Percentiles rank a stretch among this genome's conserved stretches.
Conservation (phyloP, 768 basidiomycete genomes). For the Pholiota conissans region DNA sequence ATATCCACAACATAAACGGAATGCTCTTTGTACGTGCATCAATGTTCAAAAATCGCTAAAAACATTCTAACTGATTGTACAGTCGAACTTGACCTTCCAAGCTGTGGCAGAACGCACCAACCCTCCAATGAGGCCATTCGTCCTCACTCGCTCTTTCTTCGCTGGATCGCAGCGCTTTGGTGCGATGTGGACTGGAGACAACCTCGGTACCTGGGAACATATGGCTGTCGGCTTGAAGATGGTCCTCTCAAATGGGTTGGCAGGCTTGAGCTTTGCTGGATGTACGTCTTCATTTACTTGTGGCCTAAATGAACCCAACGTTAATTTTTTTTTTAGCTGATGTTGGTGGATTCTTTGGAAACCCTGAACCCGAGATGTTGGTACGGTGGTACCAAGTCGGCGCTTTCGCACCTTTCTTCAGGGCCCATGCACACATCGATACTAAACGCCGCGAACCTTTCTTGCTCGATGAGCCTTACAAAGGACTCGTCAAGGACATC, state of each 20-base stretch:
- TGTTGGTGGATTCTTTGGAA: constrained; percentile 98
- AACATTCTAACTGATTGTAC: constrained; percentile 3
- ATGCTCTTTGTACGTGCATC: constrained; percentile 76
- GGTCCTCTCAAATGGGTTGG: constrained; percentile 85
- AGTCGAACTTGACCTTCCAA: constrained; percentile 85
- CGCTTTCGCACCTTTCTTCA: constrained; percentile 94
- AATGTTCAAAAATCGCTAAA: neutral
- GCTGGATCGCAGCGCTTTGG: constrained; percentile 95
- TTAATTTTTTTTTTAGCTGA: no score
- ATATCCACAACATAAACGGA: constrained; percentile 96
- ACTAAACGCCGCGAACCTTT: constrained; percentile 97
- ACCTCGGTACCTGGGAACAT: constrained; percentile 97
- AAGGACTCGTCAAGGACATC: constrained; percentile 75
- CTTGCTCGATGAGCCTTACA: constrained; percentile 87
- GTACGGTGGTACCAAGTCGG: constrained; percentile 98
- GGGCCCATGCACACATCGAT: constrained; percentile 97
- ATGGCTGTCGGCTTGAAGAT: constrained; percentile 94
- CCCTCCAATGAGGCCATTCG: constrained; percentile 85
- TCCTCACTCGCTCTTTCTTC: constrained; percentile 92
- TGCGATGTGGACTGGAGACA: constrained; percentile 99
- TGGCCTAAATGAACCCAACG: neutral
- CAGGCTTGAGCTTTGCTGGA: constrained; percentile 89
- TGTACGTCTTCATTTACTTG: constrained; percentile 53
- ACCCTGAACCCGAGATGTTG: constrained; percentile 92
- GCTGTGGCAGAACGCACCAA: constrained; percentile 77